Percentiles rank a stretch among this genome's conserved stretches.
These are phyloP conservation scores for Ceratocystis smalleyi DNA, from an alignment of 2,329 filamentous ascomycete species.

Conservation along the genomic window DNA sequence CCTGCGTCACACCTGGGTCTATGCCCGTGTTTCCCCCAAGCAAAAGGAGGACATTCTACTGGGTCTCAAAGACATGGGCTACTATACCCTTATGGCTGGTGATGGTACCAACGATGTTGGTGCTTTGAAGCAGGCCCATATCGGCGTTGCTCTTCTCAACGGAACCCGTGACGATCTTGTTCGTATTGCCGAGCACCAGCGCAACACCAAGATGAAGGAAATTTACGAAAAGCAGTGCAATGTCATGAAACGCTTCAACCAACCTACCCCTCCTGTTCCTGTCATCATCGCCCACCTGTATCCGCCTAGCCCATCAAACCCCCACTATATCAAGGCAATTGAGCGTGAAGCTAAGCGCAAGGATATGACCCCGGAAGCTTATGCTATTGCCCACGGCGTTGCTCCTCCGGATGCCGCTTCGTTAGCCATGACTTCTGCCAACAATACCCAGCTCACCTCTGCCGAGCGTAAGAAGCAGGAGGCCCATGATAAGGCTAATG, in stretches of 20 bases:
- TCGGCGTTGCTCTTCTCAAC: conserved; percentile 90
- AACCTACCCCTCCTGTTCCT: conserved; percentile 84
- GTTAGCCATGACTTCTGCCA: conserved; percentile 45
- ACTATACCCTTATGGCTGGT: conserved; percentile 96
- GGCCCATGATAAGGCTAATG: conserved; percentile 54
- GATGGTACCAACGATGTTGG: conserved; percentile 98
- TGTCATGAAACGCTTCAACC: conserved; percentile 90
- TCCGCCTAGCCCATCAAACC: conserved; percentile 77
- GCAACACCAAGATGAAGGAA: conserved; percentile 96
- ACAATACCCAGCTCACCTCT: conserved; percentile 27
- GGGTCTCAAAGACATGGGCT: conserved; percentile 87
- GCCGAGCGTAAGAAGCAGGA: conserved; percentile 47
- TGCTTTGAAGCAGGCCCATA: conserved; percentile 92
- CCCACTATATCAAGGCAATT: conserved; percentile 85
- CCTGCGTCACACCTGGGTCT: conserved; percentile 87
- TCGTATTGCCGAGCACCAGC: conserved; percentile 81
- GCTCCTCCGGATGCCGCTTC: conserved; percentile 48
- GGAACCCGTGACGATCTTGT: conserved; percentile 81
- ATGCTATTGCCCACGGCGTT: conserved; percentile 37
- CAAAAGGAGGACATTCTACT: conserved; percentile 98
- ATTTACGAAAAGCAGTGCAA: conserved; percentile 91
- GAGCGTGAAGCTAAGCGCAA: conserved; percentile 72
- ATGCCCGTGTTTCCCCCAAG: conserved; percentile 93
- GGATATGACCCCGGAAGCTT: conserved; percentile 46
- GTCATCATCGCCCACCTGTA: conserved; percentile 84